Evolutionary conservation across 1,284 basidiomycete species (phyloP).

Genomic region (Vanrija humicola): DNA sequence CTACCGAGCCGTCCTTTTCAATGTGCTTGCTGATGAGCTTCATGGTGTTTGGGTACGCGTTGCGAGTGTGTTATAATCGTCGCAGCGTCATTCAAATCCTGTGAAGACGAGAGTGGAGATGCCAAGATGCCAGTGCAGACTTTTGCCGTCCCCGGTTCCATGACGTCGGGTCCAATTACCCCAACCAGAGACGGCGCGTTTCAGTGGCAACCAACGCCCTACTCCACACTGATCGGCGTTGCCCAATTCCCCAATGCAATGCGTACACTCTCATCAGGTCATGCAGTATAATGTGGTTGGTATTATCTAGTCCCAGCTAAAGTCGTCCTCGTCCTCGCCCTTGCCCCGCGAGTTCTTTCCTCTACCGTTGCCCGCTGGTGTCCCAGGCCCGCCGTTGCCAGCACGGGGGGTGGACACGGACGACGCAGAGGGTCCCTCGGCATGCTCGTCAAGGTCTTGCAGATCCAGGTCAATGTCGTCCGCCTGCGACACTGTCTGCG

Average conservation of each 20-base stretch:
- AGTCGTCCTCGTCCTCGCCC: conserved; percentile 25
- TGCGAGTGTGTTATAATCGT: not conserved
- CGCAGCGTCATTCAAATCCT: not conserved
- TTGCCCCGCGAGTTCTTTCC: conserved; percentile 5
- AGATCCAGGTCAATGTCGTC: conserved; percentile 4
- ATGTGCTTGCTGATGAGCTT: conserved; percentile 60
- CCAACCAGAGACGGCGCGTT: too few species aligned
- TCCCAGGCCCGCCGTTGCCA: not conserved
- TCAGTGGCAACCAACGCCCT: too few species aligned
- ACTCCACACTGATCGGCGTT: too few species aligned
- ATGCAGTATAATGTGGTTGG: not conserved
- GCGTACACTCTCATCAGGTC: not conserved
- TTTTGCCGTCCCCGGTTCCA: not conserved
- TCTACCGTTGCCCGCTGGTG: not conserved
- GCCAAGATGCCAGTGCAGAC: not conserved
- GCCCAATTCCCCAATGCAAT: not conserved
- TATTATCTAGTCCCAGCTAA: conserved; percentile 30
- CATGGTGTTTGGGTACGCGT: conserved; percentile 54
- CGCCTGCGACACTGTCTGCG: conserved; percentile 1
- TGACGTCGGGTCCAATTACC: not conserved
- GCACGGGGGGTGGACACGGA: too few species aligned
- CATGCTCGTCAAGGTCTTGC: conserved; percentile 8
- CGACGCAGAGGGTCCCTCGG: too few species aligned
- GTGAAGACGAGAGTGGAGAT: not conserved
- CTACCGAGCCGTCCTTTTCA: conserved; percentile 71